Conservation (phyloP, 345 rosid species). For the Tarenaya hassleriana region DNA sequence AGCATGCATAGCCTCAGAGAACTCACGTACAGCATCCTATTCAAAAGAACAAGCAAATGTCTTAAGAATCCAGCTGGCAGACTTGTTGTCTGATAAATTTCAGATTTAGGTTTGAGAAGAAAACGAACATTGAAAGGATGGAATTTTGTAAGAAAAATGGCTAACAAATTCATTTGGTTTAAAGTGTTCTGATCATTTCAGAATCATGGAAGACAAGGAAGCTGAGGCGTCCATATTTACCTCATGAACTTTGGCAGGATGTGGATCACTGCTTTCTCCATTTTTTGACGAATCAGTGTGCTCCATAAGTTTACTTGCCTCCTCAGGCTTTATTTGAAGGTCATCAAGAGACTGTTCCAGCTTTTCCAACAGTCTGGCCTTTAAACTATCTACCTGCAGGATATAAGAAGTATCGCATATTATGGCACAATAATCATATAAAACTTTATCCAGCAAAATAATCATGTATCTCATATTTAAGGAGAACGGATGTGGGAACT, state of each 20-base stretch:
- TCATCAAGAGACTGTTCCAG: constrained; percentile 79
- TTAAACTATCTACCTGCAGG: constrained; percentile 75
- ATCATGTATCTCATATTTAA: constrained; percentile 1
- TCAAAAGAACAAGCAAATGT: constrained; percentile 1
- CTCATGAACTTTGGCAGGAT: constrained; percentile 44
- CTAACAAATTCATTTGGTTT: constrained; percentile 15
- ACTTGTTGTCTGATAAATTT: constrained; percentile 9
- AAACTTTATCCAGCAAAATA: constrained; percentile 9
- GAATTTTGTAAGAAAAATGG: constrained; percentile 3
- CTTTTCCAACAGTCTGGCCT: constrained; percentile 81
- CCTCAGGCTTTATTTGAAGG: constrained; percentile 54
- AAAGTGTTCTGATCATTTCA: constrained; percentile 1
- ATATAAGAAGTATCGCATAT: constrained; percentile 12
- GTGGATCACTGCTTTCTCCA: constrained; percentile 30
- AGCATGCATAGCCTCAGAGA: constrained; percentile 86
- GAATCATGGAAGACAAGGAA: constrained; percentile 14
- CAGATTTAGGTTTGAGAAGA: constrained; percentile 11
- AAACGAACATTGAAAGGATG: constrained; percentile 7
- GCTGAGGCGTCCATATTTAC: constrained; percentile 36
- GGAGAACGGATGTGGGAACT: constrained; percentile 7
- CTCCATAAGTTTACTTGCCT: constrained; percentile 32
- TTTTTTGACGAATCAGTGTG: constrained; percentile 38
- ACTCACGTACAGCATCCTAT: constrained; percentile 75
- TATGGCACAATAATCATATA: constrained; percentile 13
- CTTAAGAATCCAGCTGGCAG: neutral